Base-by-base conservation (phyloP, 768 basidiomycete species). In the Hemileccinum impolitum region DNA sequence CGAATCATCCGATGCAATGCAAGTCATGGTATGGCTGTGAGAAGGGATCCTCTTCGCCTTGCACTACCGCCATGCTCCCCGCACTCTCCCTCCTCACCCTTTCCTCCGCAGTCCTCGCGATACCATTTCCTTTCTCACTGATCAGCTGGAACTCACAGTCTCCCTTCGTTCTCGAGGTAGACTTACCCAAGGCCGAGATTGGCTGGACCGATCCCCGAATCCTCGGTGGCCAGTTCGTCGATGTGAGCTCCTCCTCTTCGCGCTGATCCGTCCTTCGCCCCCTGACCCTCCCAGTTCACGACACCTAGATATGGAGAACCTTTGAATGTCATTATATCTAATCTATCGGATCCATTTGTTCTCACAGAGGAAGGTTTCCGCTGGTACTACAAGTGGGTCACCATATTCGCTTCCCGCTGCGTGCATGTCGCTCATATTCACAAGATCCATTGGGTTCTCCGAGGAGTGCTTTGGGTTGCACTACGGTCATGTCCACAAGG, bases 401-500 rank as follows among this genome's bases (percentile, higher is more conserved):
- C 21, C 51, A 7, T 10, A 40, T 32, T 34, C 3, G 4, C 21
- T 13, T 8, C 17, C 15, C 13, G 14, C 41, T 26, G 23, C 38
- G 30, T 28, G n/a, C 15, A 31, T 21, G 14, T 45, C 14, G 37
- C 45, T 46, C n/a, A 54, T 13, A 3, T 47, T 21, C 13, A 37
- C 18, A 51, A 87, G 84, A 64, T 90, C 90, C 9, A 76, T 92
- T 30, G 91, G 90, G 2, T 91, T 87, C 63, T 85, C 87, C 8
- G 77, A 79, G 54, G 91, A 93, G 64, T 94, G 91, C 61, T 64
- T 93, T 6, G 89, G 90, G 3, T 64, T 93, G 48, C 88, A 91
- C 63, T 75, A 79, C 36, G 91, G 92, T 23, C 68, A 80, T 51
- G 71, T 84, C 30, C 91, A 94, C 62, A 73, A 81, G 40, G 92